phyloP scores from a whole-genome alignment of 2,329 filamentous ascomycete species.

The Xylaria sp. region DNA sequence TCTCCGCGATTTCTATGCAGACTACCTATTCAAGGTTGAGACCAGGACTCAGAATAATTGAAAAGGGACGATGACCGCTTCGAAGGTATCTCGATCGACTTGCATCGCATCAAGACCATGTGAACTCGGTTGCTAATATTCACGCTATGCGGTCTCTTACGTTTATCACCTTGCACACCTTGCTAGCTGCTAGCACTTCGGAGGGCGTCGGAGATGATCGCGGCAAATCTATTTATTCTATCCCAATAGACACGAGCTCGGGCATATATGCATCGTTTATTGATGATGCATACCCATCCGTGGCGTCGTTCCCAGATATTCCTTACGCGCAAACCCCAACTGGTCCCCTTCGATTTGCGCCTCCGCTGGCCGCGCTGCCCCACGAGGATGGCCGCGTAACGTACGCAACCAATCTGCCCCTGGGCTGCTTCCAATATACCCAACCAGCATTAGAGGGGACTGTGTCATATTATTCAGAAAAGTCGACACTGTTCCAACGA shows the following conservation, averaged over 20 bases:
- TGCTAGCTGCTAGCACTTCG: not conserved
- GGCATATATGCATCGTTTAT: slow-evolving; percentile 17
- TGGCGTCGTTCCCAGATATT: slow-evolving; percentile 33
- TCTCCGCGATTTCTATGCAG: slow-evolving; percentile 1
- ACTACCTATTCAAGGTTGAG: not conserved
- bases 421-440: slow-evolving; percentile 26
- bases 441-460: not conserved
- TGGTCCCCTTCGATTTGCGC: slow-evolving; percentile 30
- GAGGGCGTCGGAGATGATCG: slow-evolving; percentile 10
- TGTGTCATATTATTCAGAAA: slow-evolving; percentile 9
- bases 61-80: not conserved
- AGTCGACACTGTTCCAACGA: slow-evolving; percentile 17
- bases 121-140: not conserved
- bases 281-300: slow-evolving; percentile 17
- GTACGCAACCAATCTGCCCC: slow-evolving; percentile 19
- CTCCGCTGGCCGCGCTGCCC: slow-evolving; percentile 26
- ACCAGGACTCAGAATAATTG: not conserved
- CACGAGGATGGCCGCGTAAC: not conserved
- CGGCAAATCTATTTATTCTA: not conserved
- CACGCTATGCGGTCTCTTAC: not conserved
- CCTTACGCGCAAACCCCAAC: slow-evolving; percentile 36
- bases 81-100: not conserved
- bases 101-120: not conserved
- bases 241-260: slow-evolving; percentile 27
- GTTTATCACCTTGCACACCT: not conserved